A percentile compares a stretch with the other conserved stretches of the same genome.
These are phyloP conservation scores for Suillus subaureus DNA, from an alignment of 768 basidiomycete genomes.

Conservation along the genomic window DNA sequence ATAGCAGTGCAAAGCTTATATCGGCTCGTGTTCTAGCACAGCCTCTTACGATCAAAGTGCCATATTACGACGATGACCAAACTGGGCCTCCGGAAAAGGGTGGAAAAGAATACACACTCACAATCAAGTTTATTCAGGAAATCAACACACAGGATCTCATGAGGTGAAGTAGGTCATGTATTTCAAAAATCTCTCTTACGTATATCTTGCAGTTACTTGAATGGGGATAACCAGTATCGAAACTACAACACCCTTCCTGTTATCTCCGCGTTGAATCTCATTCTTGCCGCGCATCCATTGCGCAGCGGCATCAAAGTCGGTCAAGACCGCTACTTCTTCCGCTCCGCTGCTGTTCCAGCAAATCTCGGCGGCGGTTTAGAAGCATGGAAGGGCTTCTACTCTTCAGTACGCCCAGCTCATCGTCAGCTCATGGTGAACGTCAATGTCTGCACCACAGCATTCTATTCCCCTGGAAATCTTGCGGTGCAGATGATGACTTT, in stretches of 20 bases:
- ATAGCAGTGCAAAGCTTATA: constrained; percentile 48
- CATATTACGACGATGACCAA: constrained; percentile 50
- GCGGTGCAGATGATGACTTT: constrained; percentile 46
- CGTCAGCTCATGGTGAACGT: constrained; percentile 56
- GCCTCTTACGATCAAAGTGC: constrained; percentile 41
- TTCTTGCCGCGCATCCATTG: constrained; percentile 47
- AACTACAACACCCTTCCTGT: constrained; percentile 49
- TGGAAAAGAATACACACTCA: constrained; percentile 45
- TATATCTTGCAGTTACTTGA: constrained; percentile 41
- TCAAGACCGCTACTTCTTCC: constrained; percentile 56
- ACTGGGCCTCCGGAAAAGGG: constrained; percentile 31
- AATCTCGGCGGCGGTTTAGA: constrained; percentile 55
- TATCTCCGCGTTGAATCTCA: constrained; percentile 52
- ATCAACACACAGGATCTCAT: constrained; percentile 45
- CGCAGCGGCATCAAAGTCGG: constrained; percentile 55
- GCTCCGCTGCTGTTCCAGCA: constrained; percentile 29
- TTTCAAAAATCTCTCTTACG: constrained; percentile 3
- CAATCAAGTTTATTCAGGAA: constrained; percentile 44
- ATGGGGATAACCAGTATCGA: constrained; percentile 44
- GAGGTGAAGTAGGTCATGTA: constrained; percentile 33
- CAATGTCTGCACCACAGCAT: constrained; percentile 54
- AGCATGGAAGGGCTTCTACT: constrained; percentile 57
- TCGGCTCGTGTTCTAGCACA: constrained; percentile 42
- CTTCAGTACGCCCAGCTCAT: constrained; percentile 41
- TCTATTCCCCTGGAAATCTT: constrained; percentile 45